Evolutionary conservation across 2,329 filamentous ascomycete genomes (phyloP).

Genomic region (Iodosphaeria phyllophila): DNA sequence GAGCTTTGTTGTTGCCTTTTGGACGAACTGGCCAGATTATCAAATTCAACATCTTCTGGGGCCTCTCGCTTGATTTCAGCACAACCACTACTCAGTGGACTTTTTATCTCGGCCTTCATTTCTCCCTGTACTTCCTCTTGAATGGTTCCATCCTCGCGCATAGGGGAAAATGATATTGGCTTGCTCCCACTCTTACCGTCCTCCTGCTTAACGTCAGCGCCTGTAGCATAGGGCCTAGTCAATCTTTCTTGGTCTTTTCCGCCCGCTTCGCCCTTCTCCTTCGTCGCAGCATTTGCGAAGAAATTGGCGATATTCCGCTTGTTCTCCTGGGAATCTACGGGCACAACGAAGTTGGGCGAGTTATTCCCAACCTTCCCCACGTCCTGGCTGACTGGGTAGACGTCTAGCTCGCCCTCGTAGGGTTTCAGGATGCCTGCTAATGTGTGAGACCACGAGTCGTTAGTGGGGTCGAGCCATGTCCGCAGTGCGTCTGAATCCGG

Average conservation of each 20-base stretch:
- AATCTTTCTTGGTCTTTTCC: conserved; percentile 5
- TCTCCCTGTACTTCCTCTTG: background rate
- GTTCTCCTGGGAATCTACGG: conserved; percentile 69
- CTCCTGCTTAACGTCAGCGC: too few relatives aligned
- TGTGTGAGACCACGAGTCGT: conserved; percentile 56
- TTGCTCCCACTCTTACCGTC: too few relatives aligned
- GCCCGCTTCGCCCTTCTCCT: conserved; percentile 16
- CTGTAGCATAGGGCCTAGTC: too few relatives aligned
- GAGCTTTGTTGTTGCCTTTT: too few relatives aligned
- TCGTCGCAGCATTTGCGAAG: conserved; percentile 44
- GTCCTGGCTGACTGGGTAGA: conserved; percentile 72
- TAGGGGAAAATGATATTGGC: too few relatives aligned
- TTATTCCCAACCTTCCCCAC: conserved; percentile 93
- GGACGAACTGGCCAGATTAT: too few relatives aligned
- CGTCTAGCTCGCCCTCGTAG: conserved; percentile 59
- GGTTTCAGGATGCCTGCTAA: conserved; percentile 67
- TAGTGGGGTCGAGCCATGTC: conserved; percentile 61
- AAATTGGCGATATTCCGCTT: conserved; percentile 91
- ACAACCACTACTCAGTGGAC: too few relatives aligned
- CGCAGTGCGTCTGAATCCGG: conserved; percentile 50
- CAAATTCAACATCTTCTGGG: too few relatives aligned
- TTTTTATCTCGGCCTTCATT: too few relatives aligned
- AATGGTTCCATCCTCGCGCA: too few relatives aligned
- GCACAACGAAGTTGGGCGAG: conserved; percentile 66
- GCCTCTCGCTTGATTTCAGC: too few relatives aligned